Evolutionary conservation across 2,329 filamentous ascomycete genomes (phyloP), one percentile per base, ranked within the genome.

Genomic region (Helicocarpus griseus): DNA sequence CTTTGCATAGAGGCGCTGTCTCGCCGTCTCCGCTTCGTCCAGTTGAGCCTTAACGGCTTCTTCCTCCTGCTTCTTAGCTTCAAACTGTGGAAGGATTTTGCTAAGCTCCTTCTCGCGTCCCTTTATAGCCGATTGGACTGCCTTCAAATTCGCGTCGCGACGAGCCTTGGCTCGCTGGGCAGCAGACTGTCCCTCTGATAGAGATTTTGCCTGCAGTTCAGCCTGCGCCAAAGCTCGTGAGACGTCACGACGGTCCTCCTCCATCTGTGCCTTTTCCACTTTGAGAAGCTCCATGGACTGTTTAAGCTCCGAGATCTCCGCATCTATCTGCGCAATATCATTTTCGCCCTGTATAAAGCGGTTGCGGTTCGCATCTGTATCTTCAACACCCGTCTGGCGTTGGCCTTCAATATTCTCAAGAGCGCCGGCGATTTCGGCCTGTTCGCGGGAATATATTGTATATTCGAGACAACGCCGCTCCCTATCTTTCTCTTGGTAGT

Each of bases 381-480:
- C 86, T 57, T 94, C 89, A 26, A 90, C 82, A 1, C 91, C 89
- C 29, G 83, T 86, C 60, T 89, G 85, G 49, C 90, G 81, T 47
- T 83, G 81, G 53, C 85, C 85, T 58, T 97, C 91, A 38, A 98
- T 82, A 52, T 84, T 83, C 50, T 93, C 87, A 17, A 98, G 78
- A 2, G 86, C 82, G 41, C 82, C 80, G 53, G 86, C 77, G 33
- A 95, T 82, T 21, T 86, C 85, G 17, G 85, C 79, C 65, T 97
- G 89, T 62, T 96, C 89, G 55, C 88, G 85, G 59, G 93, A 85
- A 69, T 95, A 89, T 61, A 95, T 90, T 0, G 90, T 93, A 65
- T 97, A 97, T 68, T 97, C 89, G 43, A 98, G 77, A 65, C 90
- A 96, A 57, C 90, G 79, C 53, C 89, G 82, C 68, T 98, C 90